Percentiles rank a stretch among this genome's conserved stretches.
Conservation (phyloP, 805 yeast genomes). For the Saturnispora zaruensis region DNA sequence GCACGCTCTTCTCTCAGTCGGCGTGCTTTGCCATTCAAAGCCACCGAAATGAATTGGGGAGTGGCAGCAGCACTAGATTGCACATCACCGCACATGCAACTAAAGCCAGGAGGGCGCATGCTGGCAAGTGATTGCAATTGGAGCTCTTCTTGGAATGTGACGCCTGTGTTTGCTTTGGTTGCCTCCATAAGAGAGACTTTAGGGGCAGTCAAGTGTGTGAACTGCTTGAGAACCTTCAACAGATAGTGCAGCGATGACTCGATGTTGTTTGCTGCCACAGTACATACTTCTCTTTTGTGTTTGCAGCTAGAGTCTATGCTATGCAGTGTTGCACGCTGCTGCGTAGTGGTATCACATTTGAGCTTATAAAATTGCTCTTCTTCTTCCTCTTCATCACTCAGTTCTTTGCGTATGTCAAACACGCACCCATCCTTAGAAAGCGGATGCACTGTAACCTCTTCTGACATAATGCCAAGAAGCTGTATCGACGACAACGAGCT, state of each 20-base stretch:
- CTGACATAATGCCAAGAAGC: background rate
- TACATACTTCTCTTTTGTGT: background rate
- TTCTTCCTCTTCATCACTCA: background rate
- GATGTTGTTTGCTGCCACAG: no score
- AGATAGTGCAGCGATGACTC: background rate
- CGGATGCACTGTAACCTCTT: background rate
- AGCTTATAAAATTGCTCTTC: background rate
- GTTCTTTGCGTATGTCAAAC: background rate
- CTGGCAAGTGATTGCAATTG: background rate
- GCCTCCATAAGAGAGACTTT: background rate
- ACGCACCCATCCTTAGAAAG: background rate
- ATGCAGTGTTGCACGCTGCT: background rate
- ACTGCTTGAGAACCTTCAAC: background rate
- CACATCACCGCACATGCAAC: background rate
- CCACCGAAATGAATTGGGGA: conserved; percentile 4
- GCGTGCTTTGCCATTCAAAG: conserved; percentile 11
- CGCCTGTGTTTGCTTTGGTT: background rate
- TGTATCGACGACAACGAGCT: background rate
- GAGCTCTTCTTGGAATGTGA: background rate
- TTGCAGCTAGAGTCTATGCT: background rate
- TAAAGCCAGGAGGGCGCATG: background rate
- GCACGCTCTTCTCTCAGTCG: conserved; percentile 38
- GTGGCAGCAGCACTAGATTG: background rate
- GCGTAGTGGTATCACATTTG: background rate
- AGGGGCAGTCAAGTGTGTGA: background rate